These are phyloP conservation scores for Lanmaoa rubissima DNA, from an alignment of 768 basidiomycete species.

Conservation along the genomic window DNA sequence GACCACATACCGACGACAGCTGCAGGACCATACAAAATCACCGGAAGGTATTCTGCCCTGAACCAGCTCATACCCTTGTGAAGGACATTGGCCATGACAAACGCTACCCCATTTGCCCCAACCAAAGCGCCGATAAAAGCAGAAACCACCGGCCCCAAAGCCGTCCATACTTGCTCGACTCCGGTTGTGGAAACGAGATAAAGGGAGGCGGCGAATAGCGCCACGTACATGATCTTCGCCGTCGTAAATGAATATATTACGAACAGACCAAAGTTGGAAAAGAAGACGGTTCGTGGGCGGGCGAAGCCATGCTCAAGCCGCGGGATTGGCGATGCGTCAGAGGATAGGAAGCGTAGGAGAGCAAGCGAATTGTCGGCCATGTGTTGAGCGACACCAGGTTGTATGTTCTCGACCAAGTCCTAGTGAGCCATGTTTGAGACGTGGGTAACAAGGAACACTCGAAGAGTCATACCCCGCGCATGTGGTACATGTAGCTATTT, in stretches of 20 bases:
- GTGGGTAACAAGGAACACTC: not conserved
- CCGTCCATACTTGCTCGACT: conserved; percentile 34
- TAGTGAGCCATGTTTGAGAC: conserved; percentile 13
- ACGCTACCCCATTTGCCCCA: conserved; percentile 68
- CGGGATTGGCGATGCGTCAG: conserved; percentile 66
- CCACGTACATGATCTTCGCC: conserved; percentile 61
- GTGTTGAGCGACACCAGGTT: conserved; percentile 82
- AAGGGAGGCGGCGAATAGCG: conserved; percentile 47
- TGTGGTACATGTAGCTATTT: conserved; percentile 93
- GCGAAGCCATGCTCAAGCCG: conserved; percentile 49
- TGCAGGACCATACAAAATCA: conserved; percentile 74
- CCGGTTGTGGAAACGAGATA: conserved; percentile 38
- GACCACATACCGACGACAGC: conserved; percentile 60
- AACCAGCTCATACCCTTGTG: conserved; percentile 87
- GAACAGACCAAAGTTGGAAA: conserved; percentile 65
- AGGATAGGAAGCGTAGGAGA: conserved; percentile 71
- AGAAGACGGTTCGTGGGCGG: conserved; percentile 72
- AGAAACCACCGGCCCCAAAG: conserved; percentile 47
- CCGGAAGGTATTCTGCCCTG: conserved; percentile 57
- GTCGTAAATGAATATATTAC: conserved; percentile 72
- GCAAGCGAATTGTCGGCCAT: conserved; percentile 89
- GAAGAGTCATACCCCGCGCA: conserved; percentile 61
- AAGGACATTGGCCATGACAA: conserved; percentile 59
- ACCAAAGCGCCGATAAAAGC: conserved; percentile 58
- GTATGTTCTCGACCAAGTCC: conserved; percentile 82